Evolutionary conservation across 2,329 filamentous ascomycete genomes (phyloP), one percentile per base, ranked within the genome.

Genomic region (Dothideomycetes sp.): DNA sequence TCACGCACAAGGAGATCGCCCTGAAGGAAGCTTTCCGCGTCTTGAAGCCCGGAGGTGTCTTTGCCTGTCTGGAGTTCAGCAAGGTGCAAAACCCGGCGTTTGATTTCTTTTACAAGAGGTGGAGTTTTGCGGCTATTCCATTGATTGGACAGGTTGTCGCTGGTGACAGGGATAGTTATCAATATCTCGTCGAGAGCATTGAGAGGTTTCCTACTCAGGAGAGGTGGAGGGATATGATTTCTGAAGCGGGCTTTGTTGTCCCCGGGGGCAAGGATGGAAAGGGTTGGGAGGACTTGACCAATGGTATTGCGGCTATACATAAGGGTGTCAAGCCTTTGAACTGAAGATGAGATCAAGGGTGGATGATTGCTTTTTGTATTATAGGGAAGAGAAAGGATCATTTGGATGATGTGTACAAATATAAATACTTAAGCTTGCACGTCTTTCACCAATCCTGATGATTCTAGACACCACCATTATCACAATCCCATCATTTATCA

Each of bases 181-280:
- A 98, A 70, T 98, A 98, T 64, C 71, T 98, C 8, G 91, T 98
- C 8, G 91, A 98, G 71, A 95, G 88, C 62, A 98, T 98, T 61
- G 88, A 95, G 64, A 71, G 76, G 33, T 96, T 96, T 59, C 93
- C 91, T 0, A 81, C 70, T 51, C 93, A 98, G 68, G 73, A 78
- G 38, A 78, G 85, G 50, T 98, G 94, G 57, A 74, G 80, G 49
- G 72, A 76, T 23, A 87, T 94, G 84, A 91, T 94, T 55, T 62
- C 74, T 50, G 75, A 80, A 18, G 89, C 85, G 3, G 89, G 89
- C 1, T 98, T 98, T 57, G 68, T 83, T 48, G 78, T 94, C 30
- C 86, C 84, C 1, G 87, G 65, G 22, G 51, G 45, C 16, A 45
- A 40, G 16, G 49, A 50, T 29, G 63, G 62, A 1, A 45, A 48